Base-by-base conservation (phyloP, 768 basidiomycete species). In the Lactarius indigo region DNA sequence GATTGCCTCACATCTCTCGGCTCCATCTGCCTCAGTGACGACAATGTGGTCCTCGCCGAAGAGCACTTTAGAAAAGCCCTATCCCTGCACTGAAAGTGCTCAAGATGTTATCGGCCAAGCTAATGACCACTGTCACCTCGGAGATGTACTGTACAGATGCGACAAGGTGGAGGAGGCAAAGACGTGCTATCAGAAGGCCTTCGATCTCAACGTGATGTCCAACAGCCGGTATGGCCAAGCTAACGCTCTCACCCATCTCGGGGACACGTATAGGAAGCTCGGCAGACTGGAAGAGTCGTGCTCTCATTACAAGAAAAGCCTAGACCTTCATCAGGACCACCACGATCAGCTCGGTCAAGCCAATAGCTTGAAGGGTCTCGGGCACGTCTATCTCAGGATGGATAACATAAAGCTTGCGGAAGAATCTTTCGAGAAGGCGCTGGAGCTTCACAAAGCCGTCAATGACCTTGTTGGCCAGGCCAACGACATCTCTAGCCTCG, bases 401-500 rank as follows among this genome's bases (percentile, higher is more conserved):
- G 52, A 69, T n/a, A 17, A 63, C 5, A 54, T 61, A 33, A 37
- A 20, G 26, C 44, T 41, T 8, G 68, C 68, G 1, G 28, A 31
- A 17, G 64, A 58, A 4, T 54, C 35, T n/a, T 67, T 69, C 15
- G 65, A 67, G 23, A 55, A 50, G 30, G 64, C 68, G 0, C 13
- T 67, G 0, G 47, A 55, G 13, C 60, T 52, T 50, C 60, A 69
- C 5, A 31, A 42, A 37, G 55, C 31, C 17, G 65, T 66, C 3
- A 66, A 63, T 54, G 68, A 69, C 23, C 37, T 61, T 52, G 57
- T 69, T 10, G 68, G 68, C 7, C 68, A 67, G 23, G 68, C 64
- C 23, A 69, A 69, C 54, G 68, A 54, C 41, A 42, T 50, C 12
- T 58, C 44, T 12, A 61, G 57, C 41, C 60, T 69, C 13, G 68